A percentile compares a stretch with the other conserved stretches of the same genome.
Conservation (phyloP, 805 yeast species). For the Ogataea trehalophila region DNA sequence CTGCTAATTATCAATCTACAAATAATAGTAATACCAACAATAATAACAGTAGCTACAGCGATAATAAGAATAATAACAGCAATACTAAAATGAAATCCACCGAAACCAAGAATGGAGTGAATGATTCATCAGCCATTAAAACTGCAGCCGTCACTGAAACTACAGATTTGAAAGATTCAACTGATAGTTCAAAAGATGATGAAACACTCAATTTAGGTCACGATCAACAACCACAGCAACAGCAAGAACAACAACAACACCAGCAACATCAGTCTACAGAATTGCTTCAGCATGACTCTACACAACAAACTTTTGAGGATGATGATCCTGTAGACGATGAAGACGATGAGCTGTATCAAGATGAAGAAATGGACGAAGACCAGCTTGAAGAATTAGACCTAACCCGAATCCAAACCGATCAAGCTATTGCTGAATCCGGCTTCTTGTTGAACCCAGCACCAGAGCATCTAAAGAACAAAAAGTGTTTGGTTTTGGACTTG, state of each 20-base stretch:
- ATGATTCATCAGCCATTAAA: conserved; percentile 3
- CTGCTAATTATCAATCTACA: conserved; percentile 2
- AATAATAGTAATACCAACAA: background rate
- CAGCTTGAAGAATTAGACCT: conserved; percentile 43
- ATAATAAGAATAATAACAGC: too few species aligned
- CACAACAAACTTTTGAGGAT: background rate
- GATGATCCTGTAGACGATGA: conserved; percentile 6
- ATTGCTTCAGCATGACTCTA: background rate
- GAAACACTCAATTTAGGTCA: conserved; percentile 20
- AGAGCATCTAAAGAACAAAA: conserved; percentile 50
- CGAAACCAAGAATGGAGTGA: background rate
- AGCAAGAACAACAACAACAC: conserved; percentile 4
- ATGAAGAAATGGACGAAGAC: conserved; percentile 13
- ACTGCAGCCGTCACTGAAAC: conserved; percentile 22
- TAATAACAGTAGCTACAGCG: too few species aligned
- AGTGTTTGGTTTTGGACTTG: conserved; percentile 85
- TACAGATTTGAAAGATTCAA: conserved; percentile 30
- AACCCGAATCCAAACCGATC: conserved; percentile 66
- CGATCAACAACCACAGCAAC: conserved; percentile 3
- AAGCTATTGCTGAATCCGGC: conserved; percentile 60
- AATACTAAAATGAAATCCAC: background rate
- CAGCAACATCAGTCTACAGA: conserved; percentile 4
- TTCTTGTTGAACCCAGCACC: conserved; percentile 58
- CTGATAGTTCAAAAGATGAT: conserved; percentile 34
- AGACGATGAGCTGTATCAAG: conserved; percentile 9